phyloP scores from a whole-genome alignment of 176 grass and related monocot species.

The Oryza punctata region DNA sequence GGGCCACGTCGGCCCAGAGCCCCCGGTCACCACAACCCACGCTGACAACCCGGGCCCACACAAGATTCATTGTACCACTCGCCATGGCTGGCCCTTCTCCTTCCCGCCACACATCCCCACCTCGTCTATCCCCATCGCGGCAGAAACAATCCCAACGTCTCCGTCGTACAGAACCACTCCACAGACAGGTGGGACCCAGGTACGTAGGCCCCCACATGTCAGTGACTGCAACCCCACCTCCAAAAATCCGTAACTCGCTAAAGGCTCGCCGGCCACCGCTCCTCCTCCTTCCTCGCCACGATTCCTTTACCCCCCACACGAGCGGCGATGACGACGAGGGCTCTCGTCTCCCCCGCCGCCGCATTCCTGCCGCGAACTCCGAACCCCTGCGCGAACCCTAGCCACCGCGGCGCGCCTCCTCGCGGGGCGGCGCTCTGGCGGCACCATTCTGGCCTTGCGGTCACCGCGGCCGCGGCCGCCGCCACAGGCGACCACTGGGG shows the following conservation, averaged over 20 bases:
- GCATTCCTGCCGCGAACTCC: constrained; percentile 11
- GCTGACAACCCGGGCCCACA: constrained; percentile 9
- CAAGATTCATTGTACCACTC: background rate
- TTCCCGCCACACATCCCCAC: constrained; percentile 38
- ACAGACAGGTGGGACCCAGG: constrained; percentile 24
- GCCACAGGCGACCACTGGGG: constrained; percentile 52
- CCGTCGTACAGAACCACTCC: background rate
- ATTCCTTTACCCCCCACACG: background rate
- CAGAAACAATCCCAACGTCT: constrained; percentile 32
- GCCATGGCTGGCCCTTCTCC: constrained; percentile 32
- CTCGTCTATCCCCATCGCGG: background rate
- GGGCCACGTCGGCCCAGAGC: constrained; percentile 23
- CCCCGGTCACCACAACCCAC: background rate
- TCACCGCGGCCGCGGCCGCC: constrained; percentile 17
- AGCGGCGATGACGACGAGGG: constrained; percentile 10
- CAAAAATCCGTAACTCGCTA: background rate
- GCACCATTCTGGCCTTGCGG: constrained; percentile 16
- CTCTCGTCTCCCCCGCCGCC: constrained; percentile 40
- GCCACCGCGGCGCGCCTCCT: background rate
- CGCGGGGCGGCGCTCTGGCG: constrained; percentile 22
- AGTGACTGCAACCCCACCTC: background rate
- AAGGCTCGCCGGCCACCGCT: background rate
- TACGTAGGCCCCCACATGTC: background rate
- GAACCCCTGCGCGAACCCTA: background rate
- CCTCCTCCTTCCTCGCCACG: background rate